Evolutionary conservation across 192 early-diverging fungal species (phyloP).

Genomic region (Cladochytrium replicatum): DNA sequence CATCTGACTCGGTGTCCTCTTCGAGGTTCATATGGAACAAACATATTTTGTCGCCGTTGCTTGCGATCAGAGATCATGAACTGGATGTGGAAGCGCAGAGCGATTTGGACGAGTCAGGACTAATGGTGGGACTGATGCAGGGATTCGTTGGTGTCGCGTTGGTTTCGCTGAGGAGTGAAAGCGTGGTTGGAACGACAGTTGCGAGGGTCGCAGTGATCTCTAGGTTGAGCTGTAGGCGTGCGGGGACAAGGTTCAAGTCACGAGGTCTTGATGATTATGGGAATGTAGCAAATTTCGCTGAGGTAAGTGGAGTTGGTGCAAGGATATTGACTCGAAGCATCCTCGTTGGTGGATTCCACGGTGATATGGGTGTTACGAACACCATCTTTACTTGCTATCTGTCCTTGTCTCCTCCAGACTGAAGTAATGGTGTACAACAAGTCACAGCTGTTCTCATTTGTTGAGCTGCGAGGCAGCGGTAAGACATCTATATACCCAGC

Average conservation of each 20-base stretch:
- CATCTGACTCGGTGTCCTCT: slow-evolving; percentile 56
- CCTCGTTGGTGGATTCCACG: too few relatives aligned
- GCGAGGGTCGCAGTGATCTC: slow-evolving; percentile 45
- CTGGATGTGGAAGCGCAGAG: slow-evolving; percentile 51
- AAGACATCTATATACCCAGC: background rate
- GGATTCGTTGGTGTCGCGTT: slow-evolving; percentile 59
- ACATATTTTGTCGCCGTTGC: slow-evolving; percentile 67
- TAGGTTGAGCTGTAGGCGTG: slow-evolving; percentile 65
- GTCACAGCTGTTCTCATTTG: slow-evolving; percentile 18
- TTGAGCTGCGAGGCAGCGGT: slow-evolving; percentile 12
- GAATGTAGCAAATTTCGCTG: slow-evolving; percentile 96
- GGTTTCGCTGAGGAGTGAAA: slow-evolving; percentile 16
- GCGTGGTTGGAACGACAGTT: background rate
- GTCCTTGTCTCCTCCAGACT: slow-evolving; percentile 37
- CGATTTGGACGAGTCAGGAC: slow-evolving; percentile 60
- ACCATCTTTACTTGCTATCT: background rate
- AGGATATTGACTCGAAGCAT: too few relatives aligned
- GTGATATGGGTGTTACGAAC: too few relatives aligned
- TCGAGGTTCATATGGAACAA: slow-evolving; percentile 87
- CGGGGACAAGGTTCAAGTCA: slow-evolving; percentile 88
- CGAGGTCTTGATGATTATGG: slow-evolving; percentile 96
- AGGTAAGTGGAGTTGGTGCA: too few relatives aligned
- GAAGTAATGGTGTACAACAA: slow-evolving; percentile 66
- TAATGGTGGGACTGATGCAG: slow-evolving; percentile 67
- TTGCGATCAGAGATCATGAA: slow-evolving; percentile 67